phyloP scores from a whole-genome alignment of 1,284 basidiomycete species.

The Ceraceosorus guamensis region DNA sequence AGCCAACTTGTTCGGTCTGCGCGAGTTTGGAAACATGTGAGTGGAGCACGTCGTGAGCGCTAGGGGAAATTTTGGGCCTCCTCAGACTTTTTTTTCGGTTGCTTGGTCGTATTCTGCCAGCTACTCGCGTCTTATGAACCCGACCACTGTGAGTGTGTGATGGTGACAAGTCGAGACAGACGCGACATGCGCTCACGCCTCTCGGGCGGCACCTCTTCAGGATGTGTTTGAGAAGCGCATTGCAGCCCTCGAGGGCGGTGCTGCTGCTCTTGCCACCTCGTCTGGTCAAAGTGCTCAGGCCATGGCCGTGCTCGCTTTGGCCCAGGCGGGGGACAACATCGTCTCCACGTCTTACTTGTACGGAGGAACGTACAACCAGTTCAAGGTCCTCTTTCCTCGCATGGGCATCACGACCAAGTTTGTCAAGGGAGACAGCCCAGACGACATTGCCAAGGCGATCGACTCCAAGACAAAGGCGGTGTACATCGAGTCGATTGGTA shows the following conservation, averaged over 20 bases:
- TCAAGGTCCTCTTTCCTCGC: slow-evolving; percentile 69
- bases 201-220: slow-evolving; percentile 67
- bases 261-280: slow-evolving; percentile 68
- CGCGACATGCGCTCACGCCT: slow-evolving; percentile 53
- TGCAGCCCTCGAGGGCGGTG: slow-evolving; percentile 73
- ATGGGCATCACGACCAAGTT: slow-evolving; percentile 73
- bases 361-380: slow-evolving; percentile 71
- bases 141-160: slow-evolving; percentile 52
- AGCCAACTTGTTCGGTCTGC: slow-evolving; percentile 70
- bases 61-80: not conserved
- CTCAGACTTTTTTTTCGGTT: not conserved
- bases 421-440: slow-evolving; percentile 60
- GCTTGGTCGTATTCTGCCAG: slow-evolving; percentile 5
- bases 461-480: slow-evolving; percentile 52
- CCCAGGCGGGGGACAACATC: slow-evolving; percentile 70
- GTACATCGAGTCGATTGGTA: slow-evolving; percentile 75
- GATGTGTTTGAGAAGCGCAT: slow-evolving; percentile 79
- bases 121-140: slow-evolving; percentile 63
- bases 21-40: slow-evolving; percentile 58
- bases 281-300: slow-evolving; percentile 78
- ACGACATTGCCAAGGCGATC: slow-evolving; percentile 60
- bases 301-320: slow-evolving; percentile 60
- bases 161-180: not conserved
- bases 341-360: slow-evolving; percentile 55
- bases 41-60: slow-evolving; percentile 1